These are phyloP conservation scores for Plasmodium inui DNA, from an alignment of 169 alveolate species.

Conservation along the genomic window DNA sequence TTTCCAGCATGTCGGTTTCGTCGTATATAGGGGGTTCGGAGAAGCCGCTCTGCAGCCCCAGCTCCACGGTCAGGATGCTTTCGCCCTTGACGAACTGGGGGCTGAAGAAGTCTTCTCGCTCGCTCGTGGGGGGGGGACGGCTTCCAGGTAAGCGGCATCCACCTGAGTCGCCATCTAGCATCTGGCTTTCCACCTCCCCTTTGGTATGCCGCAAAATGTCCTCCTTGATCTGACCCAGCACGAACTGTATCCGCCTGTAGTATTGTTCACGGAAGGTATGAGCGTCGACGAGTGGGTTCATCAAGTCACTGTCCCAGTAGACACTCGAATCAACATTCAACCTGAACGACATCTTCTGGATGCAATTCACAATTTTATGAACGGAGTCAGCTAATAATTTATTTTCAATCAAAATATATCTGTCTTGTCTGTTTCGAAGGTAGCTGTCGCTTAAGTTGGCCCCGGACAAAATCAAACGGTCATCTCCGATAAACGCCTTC, in stretches of 20 bases:
- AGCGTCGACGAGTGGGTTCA: slow-evolving; percentile 81
- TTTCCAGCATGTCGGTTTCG: slow-evolving; percentile 79
- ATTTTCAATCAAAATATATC: slow-evolving; percentile 81
- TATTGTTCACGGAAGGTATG: slow-evolving; percentile 57
- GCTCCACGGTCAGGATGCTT: slow-evolving; percentile 36
- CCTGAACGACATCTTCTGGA: slow-evolving; percentile 79
- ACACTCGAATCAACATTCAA: slow-evolving; percentile 57
- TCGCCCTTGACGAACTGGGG: slow-evolving; percentile 38
- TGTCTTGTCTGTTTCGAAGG: slow-evolving; percentile 81
- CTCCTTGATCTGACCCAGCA: slow-evolving; percentile 8
- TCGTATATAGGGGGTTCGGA: slow-evolving; percentile 83
- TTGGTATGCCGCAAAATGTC: slow-evolving; percentile 22
- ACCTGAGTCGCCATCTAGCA: not conserved
- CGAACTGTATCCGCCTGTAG: slow-evolving; percentile 49
- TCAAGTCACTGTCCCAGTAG: slow-evolving; percentile 81
- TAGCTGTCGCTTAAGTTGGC: slow-evolving; percentile 83
- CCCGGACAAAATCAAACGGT: slow-evolving; percentile 78
- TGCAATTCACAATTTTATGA: slow-evolving; percentile 80
- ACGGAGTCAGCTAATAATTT: slow-evolving; percentile 80
- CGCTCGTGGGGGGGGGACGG: not conserved
- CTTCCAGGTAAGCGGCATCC: not conserved
- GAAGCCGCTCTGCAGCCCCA: slow-evolving; percentile 81
- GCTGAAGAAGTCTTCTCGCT: slow-evolving; percentile 17
- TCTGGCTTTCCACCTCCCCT: not conserved
- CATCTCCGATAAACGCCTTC: slow-evolving; percentile 83